Evolutionary conservation across 768 basidiomycete species (phyloP).

Genomic region (Baorangia bicolor): DNA sequence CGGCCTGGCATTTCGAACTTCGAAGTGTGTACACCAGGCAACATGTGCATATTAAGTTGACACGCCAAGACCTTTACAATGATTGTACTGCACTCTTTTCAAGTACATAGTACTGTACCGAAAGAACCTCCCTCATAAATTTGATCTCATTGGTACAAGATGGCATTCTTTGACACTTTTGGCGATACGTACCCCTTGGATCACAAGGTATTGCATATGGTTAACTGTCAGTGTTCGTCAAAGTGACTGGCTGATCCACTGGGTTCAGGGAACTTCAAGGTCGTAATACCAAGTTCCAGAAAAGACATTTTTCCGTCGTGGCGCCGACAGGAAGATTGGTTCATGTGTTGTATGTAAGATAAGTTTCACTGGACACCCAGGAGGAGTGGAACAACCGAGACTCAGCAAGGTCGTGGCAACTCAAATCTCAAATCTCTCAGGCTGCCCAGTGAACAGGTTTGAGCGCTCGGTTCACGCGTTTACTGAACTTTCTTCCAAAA

Average conservation of each 20-base stretch:
- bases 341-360: no score
- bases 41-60: neutral
- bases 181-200: neutral
- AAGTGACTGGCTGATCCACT: neutral
- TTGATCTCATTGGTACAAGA: neutral
- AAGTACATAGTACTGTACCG: neutral
- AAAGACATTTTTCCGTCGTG: neutral
- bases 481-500: constrained; percentile 6
- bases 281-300: neutral
- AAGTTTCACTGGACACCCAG: neutral
- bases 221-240: neutral
- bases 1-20: no score
- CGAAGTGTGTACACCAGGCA: no score
- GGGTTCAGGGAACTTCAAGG: neutral
- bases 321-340: neutral
- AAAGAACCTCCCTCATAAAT: neutral
- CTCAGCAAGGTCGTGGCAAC: neutral
- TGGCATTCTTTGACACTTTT: neutral
- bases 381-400: neutral
- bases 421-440: constrained; percentile 1
- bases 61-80: neutral
- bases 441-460: neutral
- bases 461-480: constrained; percentile 2
- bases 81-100: no score
- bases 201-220: neutral